Conservation (phyloP, 768 basidiomycete genomes). For the Sutorius australiensis region DNA sequence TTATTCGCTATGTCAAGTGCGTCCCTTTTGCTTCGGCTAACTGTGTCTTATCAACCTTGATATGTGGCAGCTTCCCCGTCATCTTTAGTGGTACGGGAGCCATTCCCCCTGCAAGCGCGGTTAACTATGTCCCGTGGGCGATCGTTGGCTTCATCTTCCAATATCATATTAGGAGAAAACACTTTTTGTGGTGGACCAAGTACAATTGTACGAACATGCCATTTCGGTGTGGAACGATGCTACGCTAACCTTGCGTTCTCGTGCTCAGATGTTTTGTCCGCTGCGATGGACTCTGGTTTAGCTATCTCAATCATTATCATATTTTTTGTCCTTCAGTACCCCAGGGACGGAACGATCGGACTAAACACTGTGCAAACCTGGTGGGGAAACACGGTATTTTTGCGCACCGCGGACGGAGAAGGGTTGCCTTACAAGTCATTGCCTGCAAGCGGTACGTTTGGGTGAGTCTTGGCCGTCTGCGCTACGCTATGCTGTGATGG, state of each 20-base stretch:
- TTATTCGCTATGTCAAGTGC: slow-evolving; percentile 60
- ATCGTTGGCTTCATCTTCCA: slow-evolving; percentile 67
- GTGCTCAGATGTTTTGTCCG: slow-evolving; percentile 58
- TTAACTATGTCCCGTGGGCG: slow-evolving; percentile 65
- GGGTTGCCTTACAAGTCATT: slow-evolving; percentile 11
- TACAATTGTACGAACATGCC: slow-evolving; percentile 33
- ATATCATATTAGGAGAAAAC: slow-evolving; percentile 51
- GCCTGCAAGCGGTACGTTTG: slow-evolving; percentile 21
- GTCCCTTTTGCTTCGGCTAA: slow-evolving; percentile 17
- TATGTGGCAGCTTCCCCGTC: slow-evolving; percentile 36
- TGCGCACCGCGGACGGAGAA: slow-evolving; percentile 20
- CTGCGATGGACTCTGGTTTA: slow-evolving; percentile 68
- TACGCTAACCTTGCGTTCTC: slow-evolving; percentile 14
- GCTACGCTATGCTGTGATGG: not conserved
- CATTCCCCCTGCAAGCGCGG: slow-evolving; percentile 65
- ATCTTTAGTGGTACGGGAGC: slow-evolving; percentile 54
- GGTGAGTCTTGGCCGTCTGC: slow-evolving; percentile 16
- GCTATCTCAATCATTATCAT: slow-evolving; percentile 53
- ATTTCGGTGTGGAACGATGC: not conserved
- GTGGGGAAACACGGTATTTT: slow-evolving; percentile 63
- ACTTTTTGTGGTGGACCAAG: slow-evolving; percentile 71
- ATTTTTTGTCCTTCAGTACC: slow-evolving; percentile 65
- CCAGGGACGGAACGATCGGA: slow-evolving; percentile 58
- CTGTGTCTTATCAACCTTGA: not conserved
- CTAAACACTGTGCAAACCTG: slow-evolving; percentile 48